Evolutionary conservation across 2,329 filamentous ascomycete genomes (phyloP).

Genomic region (Ceratocystis cacaofunesta): DNA sequence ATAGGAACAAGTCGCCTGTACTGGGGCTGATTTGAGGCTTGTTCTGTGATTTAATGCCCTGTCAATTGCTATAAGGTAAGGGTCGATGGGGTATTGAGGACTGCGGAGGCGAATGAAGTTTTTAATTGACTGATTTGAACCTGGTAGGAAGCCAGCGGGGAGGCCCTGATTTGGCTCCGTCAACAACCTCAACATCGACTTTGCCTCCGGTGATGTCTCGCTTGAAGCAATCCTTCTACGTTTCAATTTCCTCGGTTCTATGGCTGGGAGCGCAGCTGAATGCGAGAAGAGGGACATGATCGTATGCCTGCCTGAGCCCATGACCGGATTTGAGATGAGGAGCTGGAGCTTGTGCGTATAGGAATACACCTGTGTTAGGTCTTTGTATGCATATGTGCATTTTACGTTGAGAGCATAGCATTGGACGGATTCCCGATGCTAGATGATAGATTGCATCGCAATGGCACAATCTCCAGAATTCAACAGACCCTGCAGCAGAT

Average conservation of each 20-base stretch:
- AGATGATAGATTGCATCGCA: no score
- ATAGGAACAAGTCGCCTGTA: background rate
- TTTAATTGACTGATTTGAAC: background rate
- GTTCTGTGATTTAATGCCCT: background rate
- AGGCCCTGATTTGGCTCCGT: background rate
- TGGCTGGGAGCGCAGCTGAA: background rate
- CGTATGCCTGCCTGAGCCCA: no score
- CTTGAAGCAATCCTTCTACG: background rate
- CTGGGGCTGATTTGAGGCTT: background rate
- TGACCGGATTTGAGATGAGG: no score
- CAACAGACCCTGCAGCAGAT: no score
- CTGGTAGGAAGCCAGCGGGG: background rate
- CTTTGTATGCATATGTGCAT: no score
- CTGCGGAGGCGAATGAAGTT: background rate
- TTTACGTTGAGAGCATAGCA: no score
- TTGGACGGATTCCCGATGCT: no score
- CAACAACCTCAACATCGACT: background rate
- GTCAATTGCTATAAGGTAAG: background rate
- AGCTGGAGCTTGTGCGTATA: no score
- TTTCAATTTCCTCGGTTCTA: background rate
- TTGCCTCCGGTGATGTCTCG: constrained; percentile 1
- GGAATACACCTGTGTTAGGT: no score
- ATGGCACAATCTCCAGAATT: no score
- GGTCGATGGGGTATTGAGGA: background rate
- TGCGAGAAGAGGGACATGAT: no score